phyloP scores from a whole-genome alignment of 2,329 filamentous ascomycete species.

The Daldinia sp. region DNA sequence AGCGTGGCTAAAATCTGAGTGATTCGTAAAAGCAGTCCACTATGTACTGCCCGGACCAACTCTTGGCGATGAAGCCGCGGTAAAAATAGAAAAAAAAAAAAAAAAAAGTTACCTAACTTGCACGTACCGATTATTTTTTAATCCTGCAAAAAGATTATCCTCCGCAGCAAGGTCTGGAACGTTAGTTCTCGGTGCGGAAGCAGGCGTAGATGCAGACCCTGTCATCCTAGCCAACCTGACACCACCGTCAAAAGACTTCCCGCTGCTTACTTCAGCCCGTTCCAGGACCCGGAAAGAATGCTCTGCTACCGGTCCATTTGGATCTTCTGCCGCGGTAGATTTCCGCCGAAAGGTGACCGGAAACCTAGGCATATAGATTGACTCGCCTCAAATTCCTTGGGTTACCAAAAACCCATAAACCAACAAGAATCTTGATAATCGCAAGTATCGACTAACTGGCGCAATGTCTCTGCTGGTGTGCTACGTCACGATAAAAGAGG shows the following conservation, averaged over 20 bases:
- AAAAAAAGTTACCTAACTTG: conserved; percentile 15
- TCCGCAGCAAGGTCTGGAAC: conserved; percentile 51
- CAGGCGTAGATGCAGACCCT: conserved; percentile 49
- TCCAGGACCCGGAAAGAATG: conserved; percentile 68
- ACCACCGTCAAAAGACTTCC: conserved; percentile 61
- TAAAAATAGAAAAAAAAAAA: conserved; percentile 26
- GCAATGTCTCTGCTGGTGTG: conserved; percentile 13
- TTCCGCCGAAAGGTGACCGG: conserved; percentile 68
- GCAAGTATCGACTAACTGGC: conserved; percentile 21
- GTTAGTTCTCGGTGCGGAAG: too few relatives aligned
- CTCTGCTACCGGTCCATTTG: conserved; percentile 59
- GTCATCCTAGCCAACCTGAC: conserved; percentile 53
- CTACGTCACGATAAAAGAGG: conserved; percentile 9
- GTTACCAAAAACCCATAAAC: conserved; percentile 43
- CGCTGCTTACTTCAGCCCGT: conserved; percentile 55
- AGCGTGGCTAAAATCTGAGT: conserved; percentile 29
- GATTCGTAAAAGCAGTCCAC: conserved; percentile 24
- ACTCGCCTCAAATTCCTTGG: conserved; percentile 35
- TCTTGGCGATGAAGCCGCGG: conserved; percentile 19
- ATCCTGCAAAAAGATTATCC: conserved; percentile 66
- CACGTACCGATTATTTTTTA: conserved; percentile 65
- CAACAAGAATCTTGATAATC: conserved; percentile 6
- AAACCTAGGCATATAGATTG: conserved; percentile 68
- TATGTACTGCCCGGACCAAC: conserved; percentile 8
- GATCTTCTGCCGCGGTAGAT: conserved; percentile 64